Evolutionary conservation across 805 yeast genomes (phyloP), one percentile per base, ranked within the genome.

Genomic region (Nakazawaea ambrosiae): DNA sequence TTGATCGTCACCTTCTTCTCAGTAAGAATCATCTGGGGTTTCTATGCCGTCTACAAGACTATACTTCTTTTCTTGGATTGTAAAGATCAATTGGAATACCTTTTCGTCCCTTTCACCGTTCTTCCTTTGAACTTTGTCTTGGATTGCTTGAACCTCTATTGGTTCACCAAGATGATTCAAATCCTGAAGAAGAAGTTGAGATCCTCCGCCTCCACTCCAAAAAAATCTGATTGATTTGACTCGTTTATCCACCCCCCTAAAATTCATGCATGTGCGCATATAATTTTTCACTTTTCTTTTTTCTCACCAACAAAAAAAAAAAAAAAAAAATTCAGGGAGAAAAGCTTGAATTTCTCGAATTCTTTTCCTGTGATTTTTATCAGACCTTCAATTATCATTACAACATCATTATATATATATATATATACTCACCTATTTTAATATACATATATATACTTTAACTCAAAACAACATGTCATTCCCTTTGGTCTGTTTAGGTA

Each of bases 81-180:
- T 11, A 59, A 70, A 57, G 63, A 60, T 15, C 53, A 60, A 18
- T 57, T 71, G 27, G 53, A 55, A 22, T 57, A 60, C 42, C 59
- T 67, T 22, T 78, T 81, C 11, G 16, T 46, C 3, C 72, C 88
- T 1, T 33, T 61, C 3, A 38, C 69, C 2, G 68, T 82, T 16
- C 61, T 86, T 44, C 42, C 53, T 0, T 58, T 85, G 42, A 88
- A 89, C 58, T 29, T 76, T 14, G 61, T 74, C 4, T 70, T 92
- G 48, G 77, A 85, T 49, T 42, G 59, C 2, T 68, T 92, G 51
- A 92, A 92, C 57, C 53, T 86, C 20, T 68, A 68, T 49, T 92
- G 99, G 99, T 89, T 92, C 62, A 58, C 65, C 36, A 89, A 86
- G 59, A 92, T 92, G 98, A 51, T 89, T 11, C 53, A 52, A 27